Conservation (phyloP, 257 asterid genomes). For the Gentiana dahurica region DNA sequence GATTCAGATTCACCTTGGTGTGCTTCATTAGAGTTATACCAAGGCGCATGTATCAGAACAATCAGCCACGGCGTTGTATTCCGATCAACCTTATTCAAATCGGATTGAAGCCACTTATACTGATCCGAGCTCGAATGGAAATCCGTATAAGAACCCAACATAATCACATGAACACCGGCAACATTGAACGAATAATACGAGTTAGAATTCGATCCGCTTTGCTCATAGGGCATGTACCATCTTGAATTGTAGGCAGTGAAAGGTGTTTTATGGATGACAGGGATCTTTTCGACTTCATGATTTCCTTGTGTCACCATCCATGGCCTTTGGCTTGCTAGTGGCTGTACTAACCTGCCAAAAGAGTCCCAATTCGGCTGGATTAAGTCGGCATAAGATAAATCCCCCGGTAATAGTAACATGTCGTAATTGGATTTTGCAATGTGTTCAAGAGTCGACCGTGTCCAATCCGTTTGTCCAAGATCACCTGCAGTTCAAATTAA, state of each 20-base stretch:
- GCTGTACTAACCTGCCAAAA: conserved; percentile 58
- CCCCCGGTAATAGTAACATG: conserved; percentile 59
- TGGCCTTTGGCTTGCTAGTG: conserved; percentile 54
- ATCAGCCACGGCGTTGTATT: conserved; percentile 73
- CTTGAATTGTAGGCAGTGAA: conserved; percentile 67
- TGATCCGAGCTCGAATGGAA: conserved; percentile 52
- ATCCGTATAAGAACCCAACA: conserved; percentile 81
- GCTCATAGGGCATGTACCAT: conserved; percentile 75
- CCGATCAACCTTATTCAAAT: conserved; percentile 40
- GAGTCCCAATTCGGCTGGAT: conserved; percentile 59
- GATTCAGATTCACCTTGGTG: conserved; percentile 68
- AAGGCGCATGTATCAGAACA: conserved; percentile 65
- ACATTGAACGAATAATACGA: conserved; percentile 70
- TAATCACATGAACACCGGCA: conserved; percentile 58
- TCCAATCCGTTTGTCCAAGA: conserved; percentile 75
- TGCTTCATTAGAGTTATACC: conserved; percentile 75
- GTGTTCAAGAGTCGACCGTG: conserved; percentile 49
- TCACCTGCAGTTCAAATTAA: conserved; percentile 38
- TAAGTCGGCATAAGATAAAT: conserved; percentile 56
- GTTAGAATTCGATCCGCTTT: conserved; percentile 74
- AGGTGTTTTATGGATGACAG: conserved; percentile 8
- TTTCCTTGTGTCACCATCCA: conserved; percentile 98
- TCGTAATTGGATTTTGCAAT: conserved; percentile 45
- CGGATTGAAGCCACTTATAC: conserved; percentile 50
- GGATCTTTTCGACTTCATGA: conserved; percentile 65